Base-by-base conservation (phyloP, 176 grass and related monocot species). In the Zoysia japonica region DNA sequence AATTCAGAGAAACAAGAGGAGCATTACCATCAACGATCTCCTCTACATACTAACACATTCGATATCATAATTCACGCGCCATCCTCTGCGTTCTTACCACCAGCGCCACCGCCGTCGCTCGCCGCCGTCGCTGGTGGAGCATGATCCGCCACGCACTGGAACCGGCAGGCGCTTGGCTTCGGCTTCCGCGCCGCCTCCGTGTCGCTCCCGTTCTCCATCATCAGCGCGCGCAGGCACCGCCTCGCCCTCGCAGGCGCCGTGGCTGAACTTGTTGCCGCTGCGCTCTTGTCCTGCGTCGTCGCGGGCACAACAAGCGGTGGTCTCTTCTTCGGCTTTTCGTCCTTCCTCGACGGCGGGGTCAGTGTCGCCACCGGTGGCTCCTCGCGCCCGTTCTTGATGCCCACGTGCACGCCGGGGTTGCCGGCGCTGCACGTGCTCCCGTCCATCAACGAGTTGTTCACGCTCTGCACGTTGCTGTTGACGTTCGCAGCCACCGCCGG, bases 401-500 rank as follows among this genome's bases (percentile, higher is more conserved):
- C 81, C 61, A 97, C 39, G 60, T 83, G 91, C 54, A 97, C 85
- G 5, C 91, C 91, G 45, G 95, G 91, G 77, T 88, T 76, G 49
- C 87, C 87, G 17, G 75, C 78, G 83, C 53, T 82, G 77, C 88
- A 92, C 35, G 89, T 88, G 85, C 95, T 92, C 38, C 64, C 77
- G 19, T 97, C 89, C 71, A 97, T 72, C 4, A 89, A 45, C 14
- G 95, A 97, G 87, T 97, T 97, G 78, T 94, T 97, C 82, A 94
- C 91, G 45, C 70, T 90, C 75, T 97, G 91, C 55, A 97, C 87
- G 57, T 97, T 97, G 80, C 82, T 97, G 69, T 97, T 97, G 48
- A 97, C 81, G 75, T 87, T 92, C 16, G 87, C n/a, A 48, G 80
- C 63, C 39, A 86, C 74, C 40, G 48, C 9, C 51, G 60, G 13